phyloP scores from a whole-genome alignment of 768 basidiomycete species.

The Boletus sensibilis region DNA sequence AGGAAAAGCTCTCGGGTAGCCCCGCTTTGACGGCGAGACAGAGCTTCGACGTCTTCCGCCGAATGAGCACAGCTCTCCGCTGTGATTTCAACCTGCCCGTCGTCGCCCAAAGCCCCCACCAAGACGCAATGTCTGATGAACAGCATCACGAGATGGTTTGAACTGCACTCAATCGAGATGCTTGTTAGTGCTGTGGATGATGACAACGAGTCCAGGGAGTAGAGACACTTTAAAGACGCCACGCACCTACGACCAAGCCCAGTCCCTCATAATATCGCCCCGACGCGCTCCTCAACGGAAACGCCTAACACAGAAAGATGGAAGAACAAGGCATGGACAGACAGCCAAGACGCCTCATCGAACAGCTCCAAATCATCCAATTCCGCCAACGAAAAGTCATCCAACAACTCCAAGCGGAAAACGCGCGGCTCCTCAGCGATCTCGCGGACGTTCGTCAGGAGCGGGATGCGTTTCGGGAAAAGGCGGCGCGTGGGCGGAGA shows the following conservation, averaged over 20 bases:
- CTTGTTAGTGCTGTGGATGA: neutral
- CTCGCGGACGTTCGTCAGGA: conserved; percentile 29
- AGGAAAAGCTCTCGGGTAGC: neutral
- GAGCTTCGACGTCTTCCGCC: neutral
- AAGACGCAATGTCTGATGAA: neutral
- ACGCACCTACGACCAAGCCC: neutral
- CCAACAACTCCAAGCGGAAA: conserved; percentile 29
- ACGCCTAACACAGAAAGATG: neutral
- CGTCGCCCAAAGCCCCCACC: neutral
- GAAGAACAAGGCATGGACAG: neutral
- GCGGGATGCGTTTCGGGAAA: conserved; percentile 25
- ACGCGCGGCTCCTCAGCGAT: conserved; percentile 22
- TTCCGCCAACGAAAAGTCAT: conserved; percentile 25
- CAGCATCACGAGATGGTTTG: neutral
- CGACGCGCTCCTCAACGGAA: neutral
- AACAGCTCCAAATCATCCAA: conserved; percentile 27
- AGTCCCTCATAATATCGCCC: neutral
- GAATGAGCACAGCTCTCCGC: neutral
- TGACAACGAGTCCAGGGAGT: neutral
- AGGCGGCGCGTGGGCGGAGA: conserved; percentile 21
- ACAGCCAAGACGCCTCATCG: conserved; percentile 18
- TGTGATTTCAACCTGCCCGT: neutral
- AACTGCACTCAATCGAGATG: neutral
- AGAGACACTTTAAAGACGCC: neutral
- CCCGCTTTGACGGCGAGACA: neutral